A percentile compares a stretch with the other conserved stretches of the same genome.
Evolutionary conservation across 1,284 basidiomycete species (phyloP).

Genomic region (Pterula multifida): DNA sequence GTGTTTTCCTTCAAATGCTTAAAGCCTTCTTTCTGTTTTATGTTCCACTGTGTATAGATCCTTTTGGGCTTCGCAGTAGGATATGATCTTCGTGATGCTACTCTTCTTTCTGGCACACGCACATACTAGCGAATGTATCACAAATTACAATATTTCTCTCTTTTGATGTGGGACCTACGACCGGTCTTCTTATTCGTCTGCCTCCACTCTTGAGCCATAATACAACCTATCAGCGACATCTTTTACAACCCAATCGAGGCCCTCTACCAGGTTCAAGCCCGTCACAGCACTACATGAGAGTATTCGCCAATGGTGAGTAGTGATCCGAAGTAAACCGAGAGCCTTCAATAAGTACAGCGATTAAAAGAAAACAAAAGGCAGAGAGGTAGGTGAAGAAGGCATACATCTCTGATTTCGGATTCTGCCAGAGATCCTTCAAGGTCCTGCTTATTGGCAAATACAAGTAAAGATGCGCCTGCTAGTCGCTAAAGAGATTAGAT

Average conservation of each 20-base stretch:
- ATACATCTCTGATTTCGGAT: slow-evolving; percentile 72
- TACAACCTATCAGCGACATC: slow-evolving; percentile 80
- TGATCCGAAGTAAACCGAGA: slow-evolving; percentile 66
- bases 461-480: slow-evolving; percentile 86
- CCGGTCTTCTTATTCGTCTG: background rate
- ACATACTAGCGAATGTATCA: too few relatives aligned
- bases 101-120: too few relatives aligned
- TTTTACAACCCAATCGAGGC: slow-evolving; percentile 90
- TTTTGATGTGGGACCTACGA: too few relatives aligned
- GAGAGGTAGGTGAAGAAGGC: slow-evolving; percentile 16
- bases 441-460: slow-evolving; percentile 99
- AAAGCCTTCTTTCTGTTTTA: too few relatives aligned
- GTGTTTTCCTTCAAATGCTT: too few relatives aligned
- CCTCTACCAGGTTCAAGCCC: slow-evolving; percentile 73
- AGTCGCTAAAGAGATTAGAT: slow-evolving; percentile 48
- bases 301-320: slow-evolving; percentile 85
- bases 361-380: slow-evolving; percentile 8
- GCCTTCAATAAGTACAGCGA: slow-evolving; percentile 33
- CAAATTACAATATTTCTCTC: too few relatives aligned
- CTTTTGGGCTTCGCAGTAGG: too few relatives aligned
- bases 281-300: slow-evolving; percentile 88
- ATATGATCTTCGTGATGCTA: too few relatives aligned
- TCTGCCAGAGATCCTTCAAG: slow-evolving; percentile 78
- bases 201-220: slow-evolving; percentile 23
- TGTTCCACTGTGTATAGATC: too few relatives aligned